A percentile compares a stretch with the other conserved stretches of the same genome.
phyloP scores from a whole-genome alignment of 164 flowering plant species.

The Chloranthus sessilifolius region DNA sequence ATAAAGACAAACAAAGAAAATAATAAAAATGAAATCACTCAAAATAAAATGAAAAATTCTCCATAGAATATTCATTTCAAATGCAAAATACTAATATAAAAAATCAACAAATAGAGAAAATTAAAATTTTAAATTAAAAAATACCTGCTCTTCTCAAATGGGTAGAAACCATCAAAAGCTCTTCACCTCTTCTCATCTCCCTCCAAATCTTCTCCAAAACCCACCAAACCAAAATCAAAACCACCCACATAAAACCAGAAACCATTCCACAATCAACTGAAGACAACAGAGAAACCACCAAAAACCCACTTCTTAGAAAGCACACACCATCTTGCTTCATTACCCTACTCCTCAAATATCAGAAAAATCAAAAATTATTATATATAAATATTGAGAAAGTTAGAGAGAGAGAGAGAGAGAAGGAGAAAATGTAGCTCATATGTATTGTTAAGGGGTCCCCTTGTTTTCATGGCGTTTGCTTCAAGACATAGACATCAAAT shows the following conservation, averaged over 20 bases:
- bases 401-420: background rate
- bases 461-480: slow-evolving; percentile 16
- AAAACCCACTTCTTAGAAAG: slow-evolving; percentile 2
- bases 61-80: no score
- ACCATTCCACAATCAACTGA: slow-evolving; percentile 3
- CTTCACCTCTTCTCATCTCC: slow-evolving; percentile 2
- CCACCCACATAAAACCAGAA: slow-evolving; percentile 7
- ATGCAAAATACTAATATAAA: no score
- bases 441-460: slow-evolving; percentile 5
- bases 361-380: background rate
- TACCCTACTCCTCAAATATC: slow-evolving; percentile 1
- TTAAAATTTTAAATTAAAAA: background rate
- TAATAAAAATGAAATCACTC: no score
- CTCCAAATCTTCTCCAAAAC: slow-evolving; percentile 4
- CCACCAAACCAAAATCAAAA: slow-evolving; percentile 2
- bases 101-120: background rate
- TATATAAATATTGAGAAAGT: background rate
- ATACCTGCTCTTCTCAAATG: slow-evolving; percentile 8
- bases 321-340: slow-evolving; percentile 8
- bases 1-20: no score
- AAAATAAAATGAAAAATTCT: no score
- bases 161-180: background rate
- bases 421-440: background rate
- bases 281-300: slow-evolving; percentile 10
- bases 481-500: slow-evolving; percentile 20